phyloP scores from a whole-genome alignment of 225 moss, liverwort and hornwort species.

The Climacium dendroides region DNA sequence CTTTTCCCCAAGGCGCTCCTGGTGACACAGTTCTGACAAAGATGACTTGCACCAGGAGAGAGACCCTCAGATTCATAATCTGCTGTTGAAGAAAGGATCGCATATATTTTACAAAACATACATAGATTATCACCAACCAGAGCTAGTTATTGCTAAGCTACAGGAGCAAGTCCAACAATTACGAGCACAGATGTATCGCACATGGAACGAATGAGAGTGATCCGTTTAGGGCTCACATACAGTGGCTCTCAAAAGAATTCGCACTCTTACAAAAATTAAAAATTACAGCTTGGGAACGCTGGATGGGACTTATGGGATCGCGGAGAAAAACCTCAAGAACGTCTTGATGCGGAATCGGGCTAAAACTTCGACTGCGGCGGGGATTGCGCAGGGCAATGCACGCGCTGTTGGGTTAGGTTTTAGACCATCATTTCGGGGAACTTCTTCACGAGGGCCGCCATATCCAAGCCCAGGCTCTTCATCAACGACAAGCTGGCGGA shows the following conservation, averaged over 20 bases:
- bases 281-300: slow-evolving; percentile 23
- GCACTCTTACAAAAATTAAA: too few relatives aligned
- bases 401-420: slow-evolving; percentile 84
- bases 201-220: too few relatives aligned
- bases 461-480: slow-evolving; percentile 38
- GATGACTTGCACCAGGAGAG: neutral
- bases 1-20: neutral
- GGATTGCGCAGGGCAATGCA: slow-evolving; percentile 75
- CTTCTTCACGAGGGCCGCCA: slow-evolving; percentile 48
- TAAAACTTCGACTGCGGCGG: slow-evolving; percentile 73
- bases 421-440: slow-evolving; percentile 70
- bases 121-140: neutral
- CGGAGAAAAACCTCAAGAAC: slow-evolving; percentile 53
- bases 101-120: neutral
- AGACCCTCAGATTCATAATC: neutral
- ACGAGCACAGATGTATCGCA: neutral
- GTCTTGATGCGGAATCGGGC: slow-evolving; percentile 63
- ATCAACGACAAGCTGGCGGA: slow-evolving; percentile 24
- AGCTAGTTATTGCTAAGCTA: neutral
- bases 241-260: neutral
- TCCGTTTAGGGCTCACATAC: neutral
- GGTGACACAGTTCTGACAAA: neutral
- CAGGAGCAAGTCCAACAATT: neutral
- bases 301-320: slow-evolving; percentile 69
- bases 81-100: neutral